Evolutionary conservation across 1,139 yeast genomes (phyloP), one percentile per base, ranked within the genome.

Genomic region (Zygoascus sp.): DNA sequence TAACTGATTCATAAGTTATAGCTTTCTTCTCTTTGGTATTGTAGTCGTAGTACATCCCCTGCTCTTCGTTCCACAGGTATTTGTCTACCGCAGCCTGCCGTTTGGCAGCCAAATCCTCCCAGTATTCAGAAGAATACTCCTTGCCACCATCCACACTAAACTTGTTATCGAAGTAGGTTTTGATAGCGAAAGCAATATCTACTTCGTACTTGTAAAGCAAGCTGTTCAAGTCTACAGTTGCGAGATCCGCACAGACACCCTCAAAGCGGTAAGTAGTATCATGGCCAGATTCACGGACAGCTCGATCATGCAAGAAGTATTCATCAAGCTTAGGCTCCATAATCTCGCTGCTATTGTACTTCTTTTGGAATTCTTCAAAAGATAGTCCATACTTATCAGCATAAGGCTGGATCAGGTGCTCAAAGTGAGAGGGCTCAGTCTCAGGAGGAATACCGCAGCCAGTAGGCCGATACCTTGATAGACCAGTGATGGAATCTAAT

Each of bases 371-470:
- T 54, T 85, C 89, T n/a, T 75, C 77, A 50, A 86, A 75, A 0
- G 81, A 51, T 10, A 83, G 66, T 2, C 73, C 66, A 62, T 86
- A 71, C 62, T 86, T 87, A 42, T 76, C 68, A 42, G 85, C 79
- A 60, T 76, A 89, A 4, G 94, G 90, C 48, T 68, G 63, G 57
- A 94, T 71, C 20, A 89, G 76, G 7, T 85, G 76, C 57, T 80
- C 77, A 61, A 92, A 92, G 69, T 94, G 98, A 4, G 88, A 80
- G 0, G 94, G 73, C 65, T 92, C 99, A 1, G 97, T 90, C 65
- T 92, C 99, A 7, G 97, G 97, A 4, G 98, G 98, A 40, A 92
- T 79, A 16, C 97, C 97, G 28, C 76, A 57, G 32, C 97, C 97
- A 49, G 78, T 84, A 0, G 98, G 97, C 58, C 87, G 88, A 63